These are phyloP conservation scores for Podochytrium sp. DNA, from an alignment of 192 early-diverging fungal genomes.

Conservation along the genomic window DNA sequence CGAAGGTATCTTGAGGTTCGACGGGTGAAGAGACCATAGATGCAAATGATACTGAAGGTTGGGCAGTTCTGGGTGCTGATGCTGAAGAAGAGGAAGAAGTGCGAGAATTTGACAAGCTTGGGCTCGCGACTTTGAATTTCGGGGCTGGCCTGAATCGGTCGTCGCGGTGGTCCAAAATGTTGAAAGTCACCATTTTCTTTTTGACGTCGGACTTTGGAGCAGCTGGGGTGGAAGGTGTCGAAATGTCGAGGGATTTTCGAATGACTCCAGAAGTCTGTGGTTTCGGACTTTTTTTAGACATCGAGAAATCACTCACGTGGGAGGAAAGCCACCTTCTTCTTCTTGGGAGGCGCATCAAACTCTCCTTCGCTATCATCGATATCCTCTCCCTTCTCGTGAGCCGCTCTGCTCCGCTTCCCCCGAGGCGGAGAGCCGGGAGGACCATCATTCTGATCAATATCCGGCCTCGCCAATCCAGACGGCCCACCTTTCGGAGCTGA, in stretches of 20 bases:
- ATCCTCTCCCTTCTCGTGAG: background rate
- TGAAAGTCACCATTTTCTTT: conserved; percentile 10
- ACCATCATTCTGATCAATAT: conserved; percentile 19
- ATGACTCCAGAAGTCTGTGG: background rate
- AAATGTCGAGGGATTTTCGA: conserved; percentile 10
- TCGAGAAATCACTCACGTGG: no score
- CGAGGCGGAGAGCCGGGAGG: background rate
- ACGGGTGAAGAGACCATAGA: no score
- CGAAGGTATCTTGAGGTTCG: no score
- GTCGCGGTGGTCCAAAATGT: background rate
- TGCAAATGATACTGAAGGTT: no score
- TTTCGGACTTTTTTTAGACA: no score
- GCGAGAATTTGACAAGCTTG: background rate
- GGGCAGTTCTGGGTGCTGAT: no score
- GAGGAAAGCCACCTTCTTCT: no score
- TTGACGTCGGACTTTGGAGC: background rate
- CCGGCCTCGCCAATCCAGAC: background rate
- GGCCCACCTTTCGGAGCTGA: background rate
- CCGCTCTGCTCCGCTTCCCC: background rate
- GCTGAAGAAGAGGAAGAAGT: background rate
- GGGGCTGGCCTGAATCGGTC: background rate
- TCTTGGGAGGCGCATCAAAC: no score
- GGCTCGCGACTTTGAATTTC: background rate
- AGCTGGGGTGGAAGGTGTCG: background rate
- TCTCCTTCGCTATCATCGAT: conserved; percentile 28